Evolutionary conservation across 352 stramenopile genomes (phyloP).

Genomic region (Pythium grandisporangium): DNA sequence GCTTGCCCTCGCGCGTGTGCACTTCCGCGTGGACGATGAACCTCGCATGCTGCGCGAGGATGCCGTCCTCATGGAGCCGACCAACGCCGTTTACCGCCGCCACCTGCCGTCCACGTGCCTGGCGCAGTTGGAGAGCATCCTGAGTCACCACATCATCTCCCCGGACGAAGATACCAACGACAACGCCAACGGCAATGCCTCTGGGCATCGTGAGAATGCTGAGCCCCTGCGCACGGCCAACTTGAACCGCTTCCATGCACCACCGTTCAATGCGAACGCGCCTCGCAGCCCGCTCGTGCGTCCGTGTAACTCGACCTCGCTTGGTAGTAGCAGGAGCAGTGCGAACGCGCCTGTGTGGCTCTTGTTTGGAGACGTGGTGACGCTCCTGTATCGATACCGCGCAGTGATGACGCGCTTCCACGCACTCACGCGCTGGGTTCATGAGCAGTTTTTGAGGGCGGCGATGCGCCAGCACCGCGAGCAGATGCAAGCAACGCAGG

Average conservation of each 20-base stretch:
- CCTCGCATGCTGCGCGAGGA: slow-evolving; percentile 23
- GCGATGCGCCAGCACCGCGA: too few relatives aligned
- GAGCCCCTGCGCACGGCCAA: slow-evolving; percentile 35
- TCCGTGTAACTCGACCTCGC: not conserved
- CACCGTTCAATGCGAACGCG: slow-evolving; percentile 33
- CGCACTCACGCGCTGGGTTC: slow-evolving; percentile 37
- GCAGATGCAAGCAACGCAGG: not conserved
- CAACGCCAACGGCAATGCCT: slow-evolving; percentile 7
- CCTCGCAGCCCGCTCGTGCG: slow-evolving; percentile 36
- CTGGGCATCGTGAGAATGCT: too few relatives aligned
- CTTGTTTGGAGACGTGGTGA: slow-evolving; percentile 48
- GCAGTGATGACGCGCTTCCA: slow-evolving; percentile 63
- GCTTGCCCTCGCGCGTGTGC: slow-evolving; percentile 22
- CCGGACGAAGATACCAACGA: slow-evolving; percentile 1
- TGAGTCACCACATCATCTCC: slow-evolving; percentile 23
- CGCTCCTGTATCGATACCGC: slow-evolving; percentile 48
- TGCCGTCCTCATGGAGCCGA: slow-evolving; percentile 26
- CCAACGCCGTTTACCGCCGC: slow-evolving; percentile 42
- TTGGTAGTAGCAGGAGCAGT: not conserved
- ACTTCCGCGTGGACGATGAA: slow-evolving; percentile 53
- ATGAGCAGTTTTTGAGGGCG: slow-evolving; percentile 38
- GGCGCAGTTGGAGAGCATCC: slow-evolving; percentile 40
- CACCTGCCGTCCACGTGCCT: slow-evolving; percentile 41
- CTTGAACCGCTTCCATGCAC: slow-evolving; percentile 49
- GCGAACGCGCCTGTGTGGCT: slow-evolving; percentile 33